A percentile compares a stretch with the other conserved stretches of the same genome.
Evolutionary conservation across 768 basidiomycete genomes (phyloP).

Genomic region (Termitomyces sp.): DNA sequence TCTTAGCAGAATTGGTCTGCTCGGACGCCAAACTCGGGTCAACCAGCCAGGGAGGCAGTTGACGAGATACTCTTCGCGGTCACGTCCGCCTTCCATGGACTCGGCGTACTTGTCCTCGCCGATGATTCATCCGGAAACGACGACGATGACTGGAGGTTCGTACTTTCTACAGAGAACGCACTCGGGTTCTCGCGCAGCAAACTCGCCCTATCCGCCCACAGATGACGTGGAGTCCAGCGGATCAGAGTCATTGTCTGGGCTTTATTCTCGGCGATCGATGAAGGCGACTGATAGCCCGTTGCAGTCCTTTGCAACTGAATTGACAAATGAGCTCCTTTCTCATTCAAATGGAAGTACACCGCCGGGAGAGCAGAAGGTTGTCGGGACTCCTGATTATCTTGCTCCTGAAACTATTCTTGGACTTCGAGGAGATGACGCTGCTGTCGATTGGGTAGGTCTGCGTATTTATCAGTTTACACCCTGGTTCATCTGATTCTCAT

Average conservation of each 20-base stretch:
- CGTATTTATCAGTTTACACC: background rate
- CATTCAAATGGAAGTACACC: constrained; percentile 68
- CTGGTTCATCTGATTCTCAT: constrained; percentile 5
- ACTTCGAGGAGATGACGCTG: constrained; percentile 88
- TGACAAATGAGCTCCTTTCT: constrained; percentile 77
- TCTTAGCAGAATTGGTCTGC: constrained; percentile 92
- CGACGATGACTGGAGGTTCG: constrained; percentile 54
- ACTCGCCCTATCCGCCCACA: constrained; percentile 61
- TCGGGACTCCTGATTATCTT: constrained; percentile 96
- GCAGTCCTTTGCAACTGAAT: constrained; percentile 82
- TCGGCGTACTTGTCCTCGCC: constrained; percentile 77
- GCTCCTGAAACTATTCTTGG: constrained; percentile 96
- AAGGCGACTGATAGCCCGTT: constrained; percentile 68
- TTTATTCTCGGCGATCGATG: constrained; percentile 41
- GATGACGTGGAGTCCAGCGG: constrained; percentile 87
- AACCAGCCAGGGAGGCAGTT: constrained; percentile 41
- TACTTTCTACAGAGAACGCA: constrained; percentile 72
- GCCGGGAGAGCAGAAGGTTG: constrained; percentile 87
- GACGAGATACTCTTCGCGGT: constrained; percentile 59
- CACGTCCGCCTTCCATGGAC: constrained; percentile 78
- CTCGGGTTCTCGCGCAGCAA: constrained; percentile 50
- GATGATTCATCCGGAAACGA: constrained; percentile 50
- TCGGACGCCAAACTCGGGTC: constrained; percentile 91
- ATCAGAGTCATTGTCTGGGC: constrained; percentile 65
- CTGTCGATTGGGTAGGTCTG: constrained; percentile 89